Evolutionary conservation across 345 rosid genomes (phyloP).

Genomic region (Gossypium raimondii): DNA sequence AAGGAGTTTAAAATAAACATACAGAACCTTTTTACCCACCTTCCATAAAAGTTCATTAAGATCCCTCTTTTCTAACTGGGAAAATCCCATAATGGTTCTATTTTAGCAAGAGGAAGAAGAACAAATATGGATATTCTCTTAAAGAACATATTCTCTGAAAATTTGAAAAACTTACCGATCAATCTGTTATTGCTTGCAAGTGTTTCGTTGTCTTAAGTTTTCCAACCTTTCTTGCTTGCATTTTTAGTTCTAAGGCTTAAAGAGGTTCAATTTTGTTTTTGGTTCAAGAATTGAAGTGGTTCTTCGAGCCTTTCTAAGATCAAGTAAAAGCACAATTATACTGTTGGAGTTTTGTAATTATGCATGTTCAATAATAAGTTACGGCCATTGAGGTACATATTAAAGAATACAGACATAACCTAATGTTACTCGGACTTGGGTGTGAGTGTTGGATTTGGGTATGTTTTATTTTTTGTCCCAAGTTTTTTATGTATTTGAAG

Average conservation of each 20-base stretch:
- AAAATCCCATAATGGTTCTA: background rate
- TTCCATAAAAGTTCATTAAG: background rate
- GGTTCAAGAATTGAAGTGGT: background rate
- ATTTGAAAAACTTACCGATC: background rate
- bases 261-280: background rate
- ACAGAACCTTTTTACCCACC: background rate
- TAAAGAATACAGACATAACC: background rate
- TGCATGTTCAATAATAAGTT: background rate
- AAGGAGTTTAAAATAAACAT: background rate
- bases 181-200: background rate
- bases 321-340: background rate
- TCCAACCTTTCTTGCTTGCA: background rate
- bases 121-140: background rate
- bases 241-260: background rate
- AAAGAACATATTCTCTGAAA: background rate
- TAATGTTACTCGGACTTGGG: no score
- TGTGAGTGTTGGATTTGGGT: no score
- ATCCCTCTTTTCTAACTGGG: background rate
- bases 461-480: no score
- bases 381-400: no score
- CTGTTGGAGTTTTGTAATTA: background rate
- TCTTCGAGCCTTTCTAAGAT: background rate
- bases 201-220: background rate
- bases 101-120: background rate
- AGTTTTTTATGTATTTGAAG: no score